A percentile compares a stretch with the other conserved stretches of the same genome.
Evolutionary conservation across 495 filamentous ascomycete genomes (phyloP).

Genomic region (Podospora anserina): DNA sequence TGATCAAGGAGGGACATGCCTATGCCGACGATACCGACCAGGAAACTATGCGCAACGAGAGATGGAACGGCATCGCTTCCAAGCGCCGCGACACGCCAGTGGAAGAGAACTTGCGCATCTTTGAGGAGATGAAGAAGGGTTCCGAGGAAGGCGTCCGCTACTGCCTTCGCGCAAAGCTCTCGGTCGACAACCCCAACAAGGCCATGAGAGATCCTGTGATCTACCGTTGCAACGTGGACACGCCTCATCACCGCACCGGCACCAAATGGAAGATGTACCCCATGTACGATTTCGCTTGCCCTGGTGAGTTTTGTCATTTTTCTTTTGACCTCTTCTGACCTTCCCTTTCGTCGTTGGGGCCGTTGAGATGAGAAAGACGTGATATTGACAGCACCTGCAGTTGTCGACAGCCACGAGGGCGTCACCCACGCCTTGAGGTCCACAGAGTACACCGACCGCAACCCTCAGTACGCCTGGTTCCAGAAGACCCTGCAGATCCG

Average conservation of each 20-base stretch:
- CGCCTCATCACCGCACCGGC: conserved; percentile 79
- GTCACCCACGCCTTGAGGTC: conserved; percentile 94
- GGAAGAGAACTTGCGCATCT: conserved; percentile 74
- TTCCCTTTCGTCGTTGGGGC: conserved; percentile 43
- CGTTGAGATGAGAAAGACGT: no score
- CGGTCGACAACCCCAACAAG: conserved; percentile 77
- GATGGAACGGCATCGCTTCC: conserved; percentile 72
- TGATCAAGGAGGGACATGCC: conserved; percentile 81
- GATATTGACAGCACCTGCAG: conserved; percentile 62
- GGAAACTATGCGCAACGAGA: conserved; percentile 77
- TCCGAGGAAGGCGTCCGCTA: conserved; percentile 70
- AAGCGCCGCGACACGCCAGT: conserved; percentile 69
- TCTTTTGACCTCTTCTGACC: conserved; percentile 41
- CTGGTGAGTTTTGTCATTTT: not conserved
- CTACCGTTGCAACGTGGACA: conserved; percentile 79
- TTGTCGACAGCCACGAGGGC: conserved; percentile 78
- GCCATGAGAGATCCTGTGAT: conserved; percentile 90
- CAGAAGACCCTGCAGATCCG: conserved; percentile 79
- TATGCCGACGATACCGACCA: conserved; percentile 90
- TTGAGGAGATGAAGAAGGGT: conserved; percentile 86
- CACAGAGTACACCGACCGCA: conserved; percentile 96
- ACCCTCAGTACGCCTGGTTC: conserved; percentile 98
- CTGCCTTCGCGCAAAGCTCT: conserved; percentile 89
- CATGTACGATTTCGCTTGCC: conserved; percentile 61
- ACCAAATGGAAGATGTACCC: conserved; percentile 90